A percentile compares a stretch with the other conserved stretches of the same genome.
These are phyloP conservation scores for Mycena metata DNA, from an alignment of 768 basidiomycete species.

Conservation along the genomic window DNA sequence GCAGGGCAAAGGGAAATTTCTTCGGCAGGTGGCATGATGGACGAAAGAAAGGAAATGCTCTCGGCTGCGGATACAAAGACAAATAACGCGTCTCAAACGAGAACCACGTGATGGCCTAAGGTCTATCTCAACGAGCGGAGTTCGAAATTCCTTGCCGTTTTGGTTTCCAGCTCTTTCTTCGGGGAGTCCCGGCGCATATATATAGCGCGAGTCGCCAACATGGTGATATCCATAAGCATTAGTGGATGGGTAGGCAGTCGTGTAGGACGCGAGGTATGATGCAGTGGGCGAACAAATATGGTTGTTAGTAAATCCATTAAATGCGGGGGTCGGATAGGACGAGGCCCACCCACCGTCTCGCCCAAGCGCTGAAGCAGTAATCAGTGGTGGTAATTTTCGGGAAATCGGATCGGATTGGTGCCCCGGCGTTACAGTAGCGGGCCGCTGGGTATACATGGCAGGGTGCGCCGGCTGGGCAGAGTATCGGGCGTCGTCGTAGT, in stretches of 20 bases:
- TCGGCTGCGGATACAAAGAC: neutral
- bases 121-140: no score
- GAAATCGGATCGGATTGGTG: constrained; percentile 65
- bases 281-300: constrained; percentile 76
- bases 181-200: constrained; percentile 8
- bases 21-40: neutral
- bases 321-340: constrained; percentile 52
- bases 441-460: constrained; percentile 61
- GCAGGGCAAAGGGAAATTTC: neutral
- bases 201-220: constrained; percentile 30
- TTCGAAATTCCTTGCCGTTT: no score
- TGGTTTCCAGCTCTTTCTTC: no score
- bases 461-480: constrained; percentile 60
- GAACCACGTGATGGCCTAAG: no score
- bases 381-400: constrained; percentile 72
- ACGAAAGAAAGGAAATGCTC: neutral
- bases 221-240: constrained; percentile 60
- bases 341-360: constrained; percentile 63
- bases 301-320: constrained; percentile 50
- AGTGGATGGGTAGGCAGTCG: constrained; percentile 56
- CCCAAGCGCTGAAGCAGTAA: constrained; percentile 56
- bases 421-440: constrained; percentile 60
- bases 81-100: neutral
- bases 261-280: constrained; percentile 70
- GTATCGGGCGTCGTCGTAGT: constrained; percentile 73